phyloP scores from a whole-genome alignment of 2,329 filamentous ascomycete genomes.

The Colletotrichum graminicola region DNA sequence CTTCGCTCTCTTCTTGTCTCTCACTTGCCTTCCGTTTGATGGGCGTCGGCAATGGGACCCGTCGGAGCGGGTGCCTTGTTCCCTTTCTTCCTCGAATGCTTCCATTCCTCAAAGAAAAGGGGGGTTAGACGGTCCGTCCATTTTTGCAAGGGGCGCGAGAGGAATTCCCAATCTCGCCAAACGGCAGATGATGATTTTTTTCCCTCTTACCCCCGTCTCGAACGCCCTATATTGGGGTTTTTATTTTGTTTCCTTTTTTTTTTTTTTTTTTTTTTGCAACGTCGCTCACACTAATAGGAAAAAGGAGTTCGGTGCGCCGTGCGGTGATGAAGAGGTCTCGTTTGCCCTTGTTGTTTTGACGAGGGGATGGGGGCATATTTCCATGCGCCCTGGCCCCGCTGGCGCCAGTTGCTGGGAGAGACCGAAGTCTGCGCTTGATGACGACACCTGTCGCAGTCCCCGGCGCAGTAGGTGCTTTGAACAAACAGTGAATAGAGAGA shows the following conservation, averaged over 20 bases:
- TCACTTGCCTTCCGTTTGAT: not conserved
- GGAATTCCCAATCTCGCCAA: slow-evolving; percentile 20
- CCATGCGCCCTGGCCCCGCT: slow-evolving; percentile 1
- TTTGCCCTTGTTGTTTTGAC: slow-evolving; percentile 18
- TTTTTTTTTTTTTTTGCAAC: too few relatives aligned
- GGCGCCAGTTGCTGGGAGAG: slow-evolving; percentile 14
- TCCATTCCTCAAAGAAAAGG: not conserved
- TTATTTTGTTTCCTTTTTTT: too few relatives aligned
- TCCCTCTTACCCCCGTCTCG: slow-evolving; percentile 1
- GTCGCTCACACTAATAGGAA: not conserved
- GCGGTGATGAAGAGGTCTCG: slow-evolving; percentile 18
- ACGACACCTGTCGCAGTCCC: slow-evolving; percentile 9
- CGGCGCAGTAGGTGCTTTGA: not conserved
- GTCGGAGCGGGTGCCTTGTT: not conserved
- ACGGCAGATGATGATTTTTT: not conserved
- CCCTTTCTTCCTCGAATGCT: not conserved
- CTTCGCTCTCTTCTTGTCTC: too few relatives aligned
- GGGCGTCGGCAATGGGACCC: not conserved
- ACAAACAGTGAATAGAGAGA: not conserved
- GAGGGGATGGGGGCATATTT: not conserved
- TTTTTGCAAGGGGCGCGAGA: not conserved
- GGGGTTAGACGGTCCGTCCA: not conserved
- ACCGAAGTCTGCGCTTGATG: slow-evolving; percentile 14
- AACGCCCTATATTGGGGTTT: not conserved
- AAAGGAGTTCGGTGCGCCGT: slow-evolving; percentile 6